Conservation (phyloP, 192 early-diverging fungal genomes). For the Thamnidium elegans region DNA sequence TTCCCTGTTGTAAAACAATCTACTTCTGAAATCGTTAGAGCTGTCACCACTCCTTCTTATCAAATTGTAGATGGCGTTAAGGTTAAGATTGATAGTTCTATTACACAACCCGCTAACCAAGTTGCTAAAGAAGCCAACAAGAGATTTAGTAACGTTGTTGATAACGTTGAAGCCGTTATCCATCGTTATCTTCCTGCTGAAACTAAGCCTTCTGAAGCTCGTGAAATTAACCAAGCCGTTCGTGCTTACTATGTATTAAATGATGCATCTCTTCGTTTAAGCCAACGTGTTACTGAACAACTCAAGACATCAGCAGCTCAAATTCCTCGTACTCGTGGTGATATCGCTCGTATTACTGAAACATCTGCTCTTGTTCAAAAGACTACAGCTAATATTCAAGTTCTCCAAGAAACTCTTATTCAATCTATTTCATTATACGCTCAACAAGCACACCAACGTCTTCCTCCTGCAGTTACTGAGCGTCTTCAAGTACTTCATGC, state of each 20-base stretch:
- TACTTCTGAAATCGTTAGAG: constrained; percentile 57
- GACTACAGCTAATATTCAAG: constrained; percentile 26
- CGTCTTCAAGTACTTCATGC: constrained; percentile 15
- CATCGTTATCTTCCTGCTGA: constrained; percentile 40
- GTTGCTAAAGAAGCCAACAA: constrained; percentile 44
- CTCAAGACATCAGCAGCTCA: constrained; percentile 26
- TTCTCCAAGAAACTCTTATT: constrained; percentile 22
- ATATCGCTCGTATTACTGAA: constrained; percentile 24
- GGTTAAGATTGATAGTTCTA: constrained; percentile 16
- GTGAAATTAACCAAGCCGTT: constrained; percentile 33
- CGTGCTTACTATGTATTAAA: constrained; percentile 33
- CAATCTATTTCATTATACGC: constrained; percentile 27
- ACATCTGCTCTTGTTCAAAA: constrained; percentile 30
- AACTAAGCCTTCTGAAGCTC: constrained; percentile 12
- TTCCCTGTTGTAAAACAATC: constrained; percentile 65
- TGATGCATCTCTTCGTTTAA: constrained; percentile 31
- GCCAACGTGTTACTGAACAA: constrained; percentile 27
- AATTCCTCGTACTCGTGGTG: constrained; percentile 27
- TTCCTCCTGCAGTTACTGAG: constrained; percentile 28
- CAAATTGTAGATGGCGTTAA: constrained; percentile 45
- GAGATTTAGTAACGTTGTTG: constrained; percentile 41
- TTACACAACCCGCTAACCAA: constrained; percentile 43
- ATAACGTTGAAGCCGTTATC: constrained; percentile 49
- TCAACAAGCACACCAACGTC: constrained; percentile 24
- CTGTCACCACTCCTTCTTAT: constrained; percentile 53